Base-by-base conservation (phyloP, 2,329 filamentous ascomycete species). In the Macrophomina tecta region DNA sequence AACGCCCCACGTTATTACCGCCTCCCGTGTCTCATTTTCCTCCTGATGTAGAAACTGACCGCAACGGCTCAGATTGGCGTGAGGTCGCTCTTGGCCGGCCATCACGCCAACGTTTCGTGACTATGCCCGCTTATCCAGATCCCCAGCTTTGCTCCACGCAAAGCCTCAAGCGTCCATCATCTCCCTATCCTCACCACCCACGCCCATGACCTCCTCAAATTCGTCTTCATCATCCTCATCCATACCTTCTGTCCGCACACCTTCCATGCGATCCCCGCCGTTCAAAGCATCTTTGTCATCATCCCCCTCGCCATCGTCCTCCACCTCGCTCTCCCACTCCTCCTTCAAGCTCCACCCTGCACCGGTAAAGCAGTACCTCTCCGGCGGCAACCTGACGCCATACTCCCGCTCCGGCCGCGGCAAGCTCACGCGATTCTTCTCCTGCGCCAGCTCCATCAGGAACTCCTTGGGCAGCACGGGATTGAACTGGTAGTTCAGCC, bases 391-490 rank as follows among this genome's bases (percentile, higher is more conserved):
- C 67, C 86, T 79, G 67, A 89, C 79, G 2, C 87, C 87, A 72
- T 82, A 87, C 56, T 84, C 82, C 53, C 85, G 79, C 69, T 86
- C 83, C n/a, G 87, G 83, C 70, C 82, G 79, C 48, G 85, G 85
- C 69, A 93, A 78, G 1, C 84, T 85, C 34, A 90, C 82, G 72
- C 86, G 87, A 79, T 93, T 93, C 69, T 89, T 82, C 74, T 91
- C 88, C 69, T 85, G 83, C 12, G 91, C 91, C n/a, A 93, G 82
- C 75, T 93, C 90, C 66, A 89, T 81, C 81, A 94, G 84, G 77
- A 91, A 93, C 70, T 94, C 91, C 75, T 94, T 94, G 0, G 87
- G 86, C 81, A 73, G 84, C 82, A 69, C 86, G 79, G 69, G 85
- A 82, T 84, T 83, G 79, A 93, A 93, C 75, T 91, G 89, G 75